Conservation (phyloP, 2,329 filamentous ascomycete species). For the Aspergillus tanneri region DNA sequence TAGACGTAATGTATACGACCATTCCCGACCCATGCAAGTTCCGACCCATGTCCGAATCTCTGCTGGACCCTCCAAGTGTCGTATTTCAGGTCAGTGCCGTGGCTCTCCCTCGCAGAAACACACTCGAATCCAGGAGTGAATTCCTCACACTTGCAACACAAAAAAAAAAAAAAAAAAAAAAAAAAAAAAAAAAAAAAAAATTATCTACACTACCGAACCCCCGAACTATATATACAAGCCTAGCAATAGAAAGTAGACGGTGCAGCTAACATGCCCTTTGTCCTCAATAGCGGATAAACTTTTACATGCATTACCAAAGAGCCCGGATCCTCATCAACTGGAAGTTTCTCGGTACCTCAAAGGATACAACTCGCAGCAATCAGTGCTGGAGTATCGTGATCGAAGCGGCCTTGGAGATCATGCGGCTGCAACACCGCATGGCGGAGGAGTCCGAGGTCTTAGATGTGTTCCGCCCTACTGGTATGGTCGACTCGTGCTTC, state of each 20-base stretch:
- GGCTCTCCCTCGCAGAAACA: too few species aligned
- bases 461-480: background rate
- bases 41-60: constrained; percentile 1
- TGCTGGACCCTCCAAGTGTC: background rate
- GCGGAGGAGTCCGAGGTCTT: background rate
- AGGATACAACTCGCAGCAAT: background rate
- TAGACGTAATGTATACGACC: background rate
- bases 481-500: constrained; percentile 1
- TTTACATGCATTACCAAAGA: constrained; percentile 6
- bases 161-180: too few species aligned
- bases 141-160: too few species aligned
- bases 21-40: constrained; percentile 1
- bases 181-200: too few species aligned
- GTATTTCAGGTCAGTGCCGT: constrained; percentile 3
- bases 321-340: constrained; percentile 1
- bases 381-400: constrained; percentile 1
- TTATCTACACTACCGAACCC: too few species aligned
- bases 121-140: too few species aligned
- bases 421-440: constrained; percentile 4
- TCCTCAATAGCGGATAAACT: constrained; percentile 1
- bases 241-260: background rate
- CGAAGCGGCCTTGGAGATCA: constrained; percentile 1
- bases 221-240: too few species aligned
- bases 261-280: constrained; percentile 3
- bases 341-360: constrained; percentile 3